A percentile compares a stretch with the other conserved stretches of the same genome.
These are phyloP conservation scores for Termitomyces sp. DNA, from an alignment of 768 basidiomycete genomes.

Conservation along the genomic window DNA sequence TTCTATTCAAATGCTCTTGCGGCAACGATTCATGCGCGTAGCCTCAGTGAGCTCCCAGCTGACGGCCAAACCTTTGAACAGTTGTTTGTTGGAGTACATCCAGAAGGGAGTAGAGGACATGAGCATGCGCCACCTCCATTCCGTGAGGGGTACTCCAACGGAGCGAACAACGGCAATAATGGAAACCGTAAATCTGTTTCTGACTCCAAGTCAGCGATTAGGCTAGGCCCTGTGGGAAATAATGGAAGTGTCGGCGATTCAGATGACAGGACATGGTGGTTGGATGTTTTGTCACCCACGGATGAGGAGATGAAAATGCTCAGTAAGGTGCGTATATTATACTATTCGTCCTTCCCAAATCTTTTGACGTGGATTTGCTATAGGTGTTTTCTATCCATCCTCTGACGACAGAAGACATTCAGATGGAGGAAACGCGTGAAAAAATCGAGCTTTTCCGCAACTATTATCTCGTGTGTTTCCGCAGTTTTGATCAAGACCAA, in stretches of 20 bases:
- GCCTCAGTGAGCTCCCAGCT: constrained; percentile 87
- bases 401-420: constrained; percentile 97
- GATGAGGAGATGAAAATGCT: constrained; percentile 99
- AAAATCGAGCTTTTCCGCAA: constrained; percentile 99
- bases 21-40: constrained; percentile 93
- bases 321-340: constrained; percentile 61
- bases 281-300: constrained; percentile 90
- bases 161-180: not conserved
- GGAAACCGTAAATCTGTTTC: not conserved
- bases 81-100: constrained; percentile 63
- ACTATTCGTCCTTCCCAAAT: not conserved
- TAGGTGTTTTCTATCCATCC: constrained; percentile 98
- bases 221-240: constrained; percentile 7
- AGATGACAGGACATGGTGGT: constrained; percentile 93
- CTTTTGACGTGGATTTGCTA: not conserved
- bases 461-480: constrained; percentile 98
- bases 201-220: constrained; percentile 16
- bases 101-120: constrained; percentile 4
- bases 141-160: constrained; percentile 6
- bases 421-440: constrained; percentile 99
- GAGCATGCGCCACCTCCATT: constrained; percentile 10
- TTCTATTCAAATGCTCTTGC: constrained; percentile 94
- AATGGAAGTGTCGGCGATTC: constrained; percentile 31
- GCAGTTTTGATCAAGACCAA: constrained; percentile 97
- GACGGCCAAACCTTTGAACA: constrained; percentile 94